Conservation (phyloP, 805 yeast species). For the Myxozyma vanderwaltii region DNA sequence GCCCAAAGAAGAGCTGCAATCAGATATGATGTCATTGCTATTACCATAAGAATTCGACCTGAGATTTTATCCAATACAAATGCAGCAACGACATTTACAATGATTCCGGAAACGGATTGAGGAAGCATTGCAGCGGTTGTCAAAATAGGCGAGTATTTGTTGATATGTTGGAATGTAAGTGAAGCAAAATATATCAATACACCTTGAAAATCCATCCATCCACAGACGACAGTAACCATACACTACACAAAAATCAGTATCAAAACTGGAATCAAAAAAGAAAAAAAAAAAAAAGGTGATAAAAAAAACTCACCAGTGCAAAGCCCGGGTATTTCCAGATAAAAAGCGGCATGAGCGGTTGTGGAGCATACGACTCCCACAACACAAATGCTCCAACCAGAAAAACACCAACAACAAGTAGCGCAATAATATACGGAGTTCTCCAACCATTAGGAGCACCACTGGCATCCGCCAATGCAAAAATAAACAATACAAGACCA, state of each 20-base stretch:
- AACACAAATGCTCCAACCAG: slow-evolving; percentile 44
- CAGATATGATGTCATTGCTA: slow-evolving; percentile 45
- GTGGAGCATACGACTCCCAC: slow-evolving; percentile 45
- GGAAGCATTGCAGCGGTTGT: slow-evolving; percentile 52
- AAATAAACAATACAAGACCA: slow-evolving; percentile 50
- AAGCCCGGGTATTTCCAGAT: slow-evolving; percentile 49
- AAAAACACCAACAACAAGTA: slow-evolving; percentile 47
- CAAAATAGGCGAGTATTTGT: slow-evolving; percentile 45
- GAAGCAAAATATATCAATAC: slow-evolving; percentile 46
- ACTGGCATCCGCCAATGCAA: slow-evolving; percentile 50
- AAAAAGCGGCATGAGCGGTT: slow-evolving; percentile 53
- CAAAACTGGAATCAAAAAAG: no score
- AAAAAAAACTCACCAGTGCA: slow-evolving; percentile 39
- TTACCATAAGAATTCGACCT: slow-evolving; percentile 46
- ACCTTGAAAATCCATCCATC: slow-evolving; percentile 51
- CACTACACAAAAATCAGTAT: slow-evolving; percentile 11
- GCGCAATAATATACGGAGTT: slow-evolving; percentile 51
- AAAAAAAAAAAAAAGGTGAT: not conserved
- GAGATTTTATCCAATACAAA: slow-evolving; percentile 50
- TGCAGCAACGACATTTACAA: slow-evolving; percentile 52
- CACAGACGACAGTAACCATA: slow-evolving; percentile 45
- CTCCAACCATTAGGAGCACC: slow-evolving; percentile 48
- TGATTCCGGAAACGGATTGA: slow-evolving; percentile 48
- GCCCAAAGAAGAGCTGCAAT: slow-evolving; percentile 50
- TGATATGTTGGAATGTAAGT: slow-evolving; percentile 49